Base-by-base conservation (phyloP, 805 yeast species). In the Cyberlindnera veronae region DNA sequence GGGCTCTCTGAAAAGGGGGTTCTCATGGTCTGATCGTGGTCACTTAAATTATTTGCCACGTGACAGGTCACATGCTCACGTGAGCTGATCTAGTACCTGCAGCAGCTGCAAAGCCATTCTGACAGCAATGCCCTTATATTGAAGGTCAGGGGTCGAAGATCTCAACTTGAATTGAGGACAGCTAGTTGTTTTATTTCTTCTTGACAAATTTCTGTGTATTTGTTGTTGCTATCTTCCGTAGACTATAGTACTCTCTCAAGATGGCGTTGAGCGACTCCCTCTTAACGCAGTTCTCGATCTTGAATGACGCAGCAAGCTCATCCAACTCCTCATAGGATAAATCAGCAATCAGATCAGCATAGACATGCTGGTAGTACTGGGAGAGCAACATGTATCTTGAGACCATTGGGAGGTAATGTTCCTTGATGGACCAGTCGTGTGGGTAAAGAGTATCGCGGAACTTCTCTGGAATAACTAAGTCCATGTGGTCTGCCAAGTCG, bases 291-390 rank as follows among this genome's bases (percentile, higher is more conserved):
- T 72, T 72, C 53, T 72, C 76, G 38, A 72, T 64, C 57, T 71
- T 71, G 64, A 72, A 73, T 36, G 65, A 61, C 12, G 69, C 73
- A 19, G 77, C 77, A 53, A 73, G 57, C 46, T 69, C 76, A 50
- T 72, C 78, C 43, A 73, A 58, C 30, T 72, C 74, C 32, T 70
- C 75, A 38, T 65, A 64, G 7, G 60, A 49, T 46, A 72, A 62
- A 23, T 57, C 71, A 27, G 55, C 64, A 42, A 68, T 69, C 29
- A 64, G 58, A 17, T 68, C 72, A 11, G 77, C 76, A 45, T 63
- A 73, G 46, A 71, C 77, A 43, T 67, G 66, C 39, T 64, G 66
- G 26, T 66, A 57, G 48, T 66, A 67, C 52, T 72, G 71, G 17
- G 71, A 63, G 39, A 73, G 59, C 36, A 73, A 53, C 62, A 63